Percentiles rank a stretch among this genome's conserved stretches.
phyloP scores from a whole-genome alignment of 1,284 basidiomycete genomes.

The Microbotryum violaceum region DNA sequence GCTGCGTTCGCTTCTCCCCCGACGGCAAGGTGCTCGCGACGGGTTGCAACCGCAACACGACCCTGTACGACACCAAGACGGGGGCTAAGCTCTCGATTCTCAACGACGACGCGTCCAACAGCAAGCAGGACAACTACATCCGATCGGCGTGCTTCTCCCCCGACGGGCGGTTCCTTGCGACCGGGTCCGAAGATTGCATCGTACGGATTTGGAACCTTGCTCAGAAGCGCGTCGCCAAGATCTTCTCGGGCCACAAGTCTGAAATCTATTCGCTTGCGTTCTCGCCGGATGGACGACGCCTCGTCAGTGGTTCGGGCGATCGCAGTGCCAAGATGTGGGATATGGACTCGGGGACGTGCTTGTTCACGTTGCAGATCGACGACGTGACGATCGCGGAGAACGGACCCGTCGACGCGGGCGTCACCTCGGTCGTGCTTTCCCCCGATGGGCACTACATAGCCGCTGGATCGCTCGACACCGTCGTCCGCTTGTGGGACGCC shows the following conservation, averaged over 20 bases:
- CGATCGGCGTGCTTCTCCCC: constrained; percentile 76
- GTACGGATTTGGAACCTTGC: constrained; percentile 83
- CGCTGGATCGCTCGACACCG: constrained; percentile 72
- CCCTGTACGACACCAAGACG: constrained; percentile 82
- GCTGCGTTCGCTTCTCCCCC: constrained; percentile 81
- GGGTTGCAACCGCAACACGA: constrained; percentile 81
- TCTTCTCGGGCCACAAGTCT: constrained; percentile 76
- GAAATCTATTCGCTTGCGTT: constrained; percentile 90
- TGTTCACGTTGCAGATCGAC: constrained; percentile 46
- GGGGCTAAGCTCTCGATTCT: constrained; percentile 72
- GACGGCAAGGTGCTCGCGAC: constrained; percentile 84
- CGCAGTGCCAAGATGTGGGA: constrained; percentile 86
- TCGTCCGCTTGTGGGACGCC: constrained; percentile 82
- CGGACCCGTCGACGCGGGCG: constrained; percentile 60
- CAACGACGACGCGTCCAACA: constrained; percentile 53
- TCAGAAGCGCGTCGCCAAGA: constrained; percentile 59
- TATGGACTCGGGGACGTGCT: constrained; percentile 55
- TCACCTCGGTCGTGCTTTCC: constrained; percentile 71
- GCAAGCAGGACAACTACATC: constrained; percentile 67
- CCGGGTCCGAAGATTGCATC: constrained; percentile 73
- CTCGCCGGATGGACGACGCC: constrained; percentile 66
- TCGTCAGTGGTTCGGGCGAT: constrained; percentile 84
- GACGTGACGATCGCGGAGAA: constrained; percentile 47
- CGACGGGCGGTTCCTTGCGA: constrained; percentile 69
- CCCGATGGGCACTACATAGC: constrained; percentile 73